These are phyloP conservation scores for Hydrangea macrophylla DNA, from an alignment of 148 eudicot genomes.

Conservation along the genomic window DNA sequence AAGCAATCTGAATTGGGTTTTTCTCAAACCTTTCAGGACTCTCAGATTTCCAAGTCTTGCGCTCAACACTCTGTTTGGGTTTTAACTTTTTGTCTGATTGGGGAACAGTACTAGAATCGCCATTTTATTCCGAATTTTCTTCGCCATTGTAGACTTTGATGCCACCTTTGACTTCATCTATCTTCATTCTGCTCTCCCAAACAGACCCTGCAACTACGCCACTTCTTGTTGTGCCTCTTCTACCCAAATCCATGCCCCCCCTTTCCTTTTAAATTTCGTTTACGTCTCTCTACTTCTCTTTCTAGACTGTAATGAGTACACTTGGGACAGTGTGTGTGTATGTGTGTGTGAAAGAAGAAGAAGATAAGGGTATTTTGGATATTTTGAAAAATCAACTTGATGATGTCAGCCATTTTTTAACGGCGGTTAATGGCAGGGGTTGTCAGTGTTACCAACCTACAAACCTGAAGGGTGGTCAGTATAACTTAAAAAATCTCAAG, in stretches of 20 bases:
- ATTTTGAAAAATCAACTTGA: too few relatives aligned
- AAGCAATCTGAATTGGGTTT: constrained; percentile 37
- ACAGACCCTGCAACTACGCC: constrained; percentile 45
- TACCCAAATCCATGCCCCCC: constrained; percentile 25
- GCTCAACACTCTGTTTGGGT: constrained; percentile 46
- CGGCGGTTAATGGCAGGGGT: too few relatives aligned
- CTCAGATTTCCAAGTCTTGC: constrained; percentile 56
- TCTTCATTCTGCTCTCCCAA: constrained; percentile 59
- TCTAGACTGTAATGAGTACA: too few relatives aligned
- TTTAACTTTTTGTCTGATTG: constrained; percentile 6
- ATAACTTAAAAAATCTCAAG: too few relatives aligned
- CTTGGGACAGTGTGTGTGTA: too few relatives aligned
- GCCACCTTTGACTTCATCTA: constrained; percentile 46
- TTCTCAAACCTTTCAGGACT: constrained; percentile 23
- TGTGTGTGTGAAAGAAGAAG: too few relatives aligned
- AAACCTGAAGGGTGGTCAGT: too few relatives aligned
- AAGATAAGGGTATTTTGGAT: too few relatives aligned
- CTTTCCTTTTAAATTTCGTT: background rate
- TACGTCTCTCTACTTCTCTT: constrained; percentile 6
- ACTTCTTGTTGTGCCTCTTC: constrained; percentile 23
- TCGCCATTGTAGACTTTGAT: constrained; percentile 43
- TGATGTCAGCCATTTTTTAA: too few relatives aligned
- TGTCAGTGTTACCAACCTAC: too few relatives aligned
- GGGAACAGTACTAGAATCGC: background rate
- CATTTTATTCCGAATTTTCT: constrained; percentile 23